Conservation (phyloP, 179 eudicot species). For the Silene vulgaris region DNA sequence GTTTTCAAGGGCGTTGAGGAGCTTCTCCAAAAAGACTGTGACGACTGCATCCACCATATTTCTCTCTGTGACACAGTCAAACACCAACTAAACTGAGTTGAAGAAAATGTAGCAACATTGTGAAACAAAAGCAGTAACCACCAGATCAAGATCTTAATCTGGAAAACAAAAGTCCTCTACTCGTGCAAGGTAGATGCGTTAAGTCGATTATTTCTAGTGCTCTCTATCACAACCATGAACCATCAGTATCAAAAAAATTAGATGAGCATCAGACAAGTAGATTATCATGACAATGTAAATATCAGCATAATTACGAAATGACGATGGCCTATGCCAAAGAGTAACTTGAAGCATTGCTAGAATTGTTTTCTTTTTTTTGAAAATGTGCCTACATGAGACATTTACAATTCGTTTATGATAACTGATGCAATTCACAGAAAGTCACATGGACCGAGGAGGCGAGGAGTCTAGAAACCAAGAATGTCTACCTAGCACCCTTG, state of each 20-base stretch:
- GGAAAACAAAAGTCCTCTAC: background rate
- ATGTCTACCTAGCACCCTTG: background rate
- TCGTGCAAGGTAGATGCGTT: background rate
- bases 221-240: background rate
- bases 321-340: background rate
- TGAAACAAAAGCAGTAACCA: background rate
- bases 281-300: background rate
- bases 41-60: constrained; percentile 54
- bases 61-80: background rate
- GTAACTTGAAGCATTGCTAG: no score
- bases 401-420: no score
- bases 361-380: no score
- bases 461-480: background rate
- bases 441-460: background rate
- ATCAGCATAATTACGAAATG: background rate
- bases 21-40: constrained; percentile 39
- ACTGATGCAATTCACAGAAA: background rate
- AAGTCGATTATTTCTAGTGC: background rate
- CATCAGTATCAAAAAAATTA: no score
- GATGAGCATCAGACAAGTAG: background rate
- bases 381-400: no score
- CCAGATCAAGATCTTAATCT: background rate
- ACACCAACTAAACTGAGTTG: background rate
- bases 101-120: background rate
- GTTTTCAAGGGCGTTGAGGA: constrained; percentile 30